phyloP scores from a whole-genome alignment of 305 asterid species.

The Fraxinus paxiana region DNA sequence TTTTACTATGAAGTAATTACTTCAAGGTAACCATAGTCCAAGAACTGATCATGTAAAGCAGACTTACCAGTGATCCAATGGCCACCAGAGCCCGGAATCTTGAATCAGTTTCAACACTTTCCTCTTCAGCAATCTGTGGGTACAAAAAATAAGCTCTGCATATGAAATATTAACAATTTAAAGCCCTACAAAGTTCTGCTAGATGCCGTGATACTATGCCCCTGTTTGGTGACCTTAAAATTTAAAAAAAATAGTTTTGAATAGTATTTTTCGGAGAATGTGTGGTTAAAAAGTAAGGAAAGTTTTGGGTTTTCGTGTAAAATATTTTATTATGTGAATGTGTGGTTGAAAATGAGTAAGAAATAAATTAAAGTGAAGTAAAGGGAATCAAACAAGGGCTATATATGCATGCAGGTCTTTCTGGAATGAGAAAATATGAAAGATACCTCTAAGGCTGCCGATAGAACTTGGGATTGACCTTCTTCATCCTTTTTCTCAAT shows the following conservation, averaged over 20 bases:
- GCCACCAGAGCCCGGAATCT: conserved; percentile 84
- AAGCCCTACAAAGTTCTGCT: conserved; percentile 4
- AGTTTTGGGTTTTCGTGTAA: no score
- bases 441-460: conserved; percentile 86
- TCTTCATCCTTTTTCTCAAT: conserved; percentile 78
- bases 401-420: background rate
- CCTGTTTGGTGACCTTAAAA: no score
- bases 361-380: no score
- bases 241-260: no score
- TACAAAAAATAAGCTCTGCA: conserved; percentile 6
- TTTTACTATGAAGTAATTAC: background rate
- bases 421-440: background rate
- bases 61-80: conserved; percentile 82
- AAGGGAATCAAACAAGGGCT: no score
- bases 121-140: conserved; percentile 81
- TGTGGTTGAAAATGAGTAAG: no score
- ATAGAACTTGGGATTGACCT: conserved; percentile 96
- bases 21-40: background rate
- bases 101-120: conserved; percentile 57
- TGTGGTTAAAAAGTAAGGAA: no score
- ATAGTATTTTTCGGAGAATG: no score
- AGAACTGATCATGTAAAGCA: background rate
- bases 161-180: conserved; percentile 10
- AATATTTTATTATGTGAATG: no score
- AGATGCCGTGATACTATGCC: background rate